Evolutionary conservation across 345 rosid species (phyloP).

Genomic region (Clarkia xantiana): DNA sequence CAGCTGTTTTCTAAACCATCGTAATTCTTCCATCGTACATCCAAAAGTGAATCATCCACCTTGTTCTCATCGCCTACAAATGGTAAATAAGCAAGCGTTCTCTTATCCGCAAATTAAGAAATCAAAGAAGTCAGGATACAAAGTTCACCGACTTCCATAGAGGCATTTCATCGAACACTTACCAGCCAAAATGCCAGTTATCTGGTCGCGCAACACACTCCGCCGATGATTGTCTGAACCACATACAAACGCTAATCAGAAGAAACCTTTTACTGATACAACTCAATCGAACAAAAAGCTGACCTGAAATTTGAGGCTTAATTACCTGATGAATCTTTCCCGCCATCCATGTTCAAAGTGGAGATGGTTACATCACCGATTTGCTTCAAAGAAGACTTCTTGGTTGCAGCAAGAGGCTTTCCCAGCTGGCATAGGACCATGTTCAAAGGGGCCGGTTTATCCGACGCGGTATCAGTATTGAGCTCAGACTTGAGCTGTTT

Average conservation of each 20-base stretch:
- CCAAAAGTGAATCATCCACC: conserved; percentile 6
- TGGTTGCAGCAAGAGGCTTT: conserved; percentile 1
- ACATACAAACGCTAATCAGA: too few relatives aligned
- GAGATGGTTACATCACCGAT: background rate
- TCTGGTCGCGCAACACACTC: conserved; percentile 4
- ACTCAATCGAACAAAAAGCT: background rate
- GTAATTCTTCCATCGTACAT: conserved; percentile 21
- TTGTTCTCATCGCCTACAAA: background rate
- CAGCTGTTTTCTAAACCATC: conserved; percentile 8
- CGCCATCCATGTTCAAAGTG: conserved; percentile 3
- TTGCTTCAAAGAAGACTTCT: conserved; percentile 3
- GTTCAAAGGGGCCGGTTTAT: too few relatives aligned
- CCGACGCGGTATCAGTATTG: conserved; percentile 11
- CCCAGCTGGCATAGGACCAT: too few relatives aligned
- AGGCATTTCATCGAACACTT: conserved; percentile 4
- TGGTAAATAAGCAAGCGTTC: background rate
- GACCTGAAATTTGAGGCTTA: background rate
- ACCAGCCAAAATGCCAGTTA: conserved; percentile 18
- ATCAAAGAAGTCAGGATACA: too few relatives aligned
- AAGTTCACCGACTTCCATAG: too few relatives aligned
- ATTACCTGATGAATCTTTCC: too few relatives aligned
- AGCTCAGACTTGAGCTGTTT: too few relatives aligned
- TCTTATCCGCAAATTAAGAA: too few relatives aligned
- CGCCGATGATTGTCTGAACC: too few relatives aligned
- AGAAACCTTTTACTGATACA: background rate